Evolutionary conservation across 805 yeast species (phyloP).

Genomic region (Tetrapisispora iriomotensis): DNA sequence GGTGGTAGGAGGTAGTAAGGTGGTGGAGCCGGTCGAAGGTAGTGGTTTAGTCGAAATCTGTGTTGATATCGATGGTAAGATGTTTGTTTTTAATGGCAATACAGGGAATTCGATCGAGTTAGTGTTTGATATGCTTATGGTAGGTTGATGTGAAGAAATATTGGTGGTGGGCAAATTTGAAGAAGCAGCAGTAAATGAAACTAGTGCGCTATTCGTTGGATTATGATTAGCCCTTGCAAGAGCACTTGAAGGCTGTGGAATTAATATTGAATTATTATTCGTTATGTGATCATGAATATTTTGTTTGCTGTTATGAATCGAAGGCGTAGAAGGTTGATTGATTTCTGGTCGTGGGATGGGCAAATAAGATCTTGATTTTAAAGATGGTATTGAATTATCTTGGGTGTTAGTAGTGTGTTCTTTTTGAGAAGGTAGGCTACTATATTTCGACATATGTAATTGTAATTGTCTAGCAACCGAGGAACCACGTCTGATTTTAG

Average conservation of each 20-base stretch:
- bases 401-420: not conserved
- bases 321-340: not conserved
- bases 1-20: not conserved
- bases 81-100: conserved; percentile 3
- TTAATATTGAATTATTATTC: not conserved
- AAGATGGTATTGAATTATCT: not conserved
- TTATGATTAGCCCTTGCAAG: not conserved
- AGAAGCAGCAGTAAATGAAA: conserved; percentile 1
- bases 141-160: not conserved
- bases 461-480: conserved; percentile 74
- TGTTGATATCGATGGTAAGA: conserved; percentile 1
- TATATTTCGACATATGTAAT: conserved; percentile 47
- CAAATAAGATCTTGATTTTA: not conserved
- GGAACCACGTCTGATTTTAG: conserved; percentile 69
- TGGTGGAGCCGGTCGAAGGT: not conserved
- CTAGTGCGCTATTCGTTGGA: conserved; percentile 4
- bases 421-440: conserved; percentile 30
- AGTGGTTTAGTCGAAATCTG: not conserved
- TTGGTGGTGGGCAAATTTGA: not conserved
- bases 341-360: not conserved
- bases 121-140: not conserved
- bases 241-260: not conserved
- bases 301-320: not conserved
- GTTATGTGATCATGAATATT: not conserved
- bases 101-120: not conserved